Base-by-base conservation (phyloP, 2,329 filamentous ascomycete genomes). In the Sclerotinia trifoliorum region DNA sequence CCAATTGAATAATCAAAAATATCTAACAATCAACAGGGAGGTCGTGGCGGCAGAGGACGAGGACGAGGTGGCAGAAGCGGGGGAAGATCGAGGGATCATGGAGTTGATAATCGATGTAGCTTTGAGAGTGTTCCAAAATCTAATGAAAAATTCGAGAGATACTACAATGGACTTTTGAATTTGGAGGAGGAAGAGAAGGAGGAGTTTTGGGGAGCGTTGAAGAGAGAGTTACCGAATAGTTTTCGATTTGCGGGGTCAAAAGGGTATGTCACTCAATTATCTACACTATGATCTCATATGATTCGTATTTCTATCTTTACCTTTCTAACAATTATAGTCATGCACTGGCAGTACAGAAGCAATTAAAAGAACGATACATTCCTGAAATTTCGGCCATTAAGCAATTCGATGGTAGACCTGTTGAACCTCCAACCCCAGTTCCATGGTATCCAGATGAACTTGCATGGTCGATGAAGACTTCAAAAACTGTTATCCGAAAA, bases 181-280 rank as follows among this genome's bases (percentile, higher is more conserved):
- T 82, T 98, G 10, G 85, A 90, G 0, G 91, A 93, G 62, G 87
- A 89, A 57, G 94, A 98, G 81, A 88, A 86, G 75, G 83, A 88
- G 68, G 84, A 86, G 13, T 98, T 97, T 80, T 99, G 95, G 95
- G 85, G 86, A 49, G 87, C 91, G 0, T 83, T 98, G 78, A 87
- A 88, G 76, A 87, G 90, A 72, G 94, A 98, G 78, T 83, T 99
- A 63, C 95, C 95, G 67, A 98, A 97, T 82, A 97, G 94, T 80
- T 99, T 98, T 83, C 89, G 95, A 70, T 99, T 99, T 81, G 96
- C 93, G 70, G 95, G 95, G 49, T 97, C 93, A 58, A 96, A 94
- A 84, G 92, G 92, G 90, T 92, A 83, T 69, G 80, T 79, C 10
- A 7, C 7, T 49, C 44, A 19, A 62, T 51, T 51, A 2, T 11